Conservation (phyloP, 23 red algal genomes). For the Cyanidiococcus yangmingshanensis region DNA sequence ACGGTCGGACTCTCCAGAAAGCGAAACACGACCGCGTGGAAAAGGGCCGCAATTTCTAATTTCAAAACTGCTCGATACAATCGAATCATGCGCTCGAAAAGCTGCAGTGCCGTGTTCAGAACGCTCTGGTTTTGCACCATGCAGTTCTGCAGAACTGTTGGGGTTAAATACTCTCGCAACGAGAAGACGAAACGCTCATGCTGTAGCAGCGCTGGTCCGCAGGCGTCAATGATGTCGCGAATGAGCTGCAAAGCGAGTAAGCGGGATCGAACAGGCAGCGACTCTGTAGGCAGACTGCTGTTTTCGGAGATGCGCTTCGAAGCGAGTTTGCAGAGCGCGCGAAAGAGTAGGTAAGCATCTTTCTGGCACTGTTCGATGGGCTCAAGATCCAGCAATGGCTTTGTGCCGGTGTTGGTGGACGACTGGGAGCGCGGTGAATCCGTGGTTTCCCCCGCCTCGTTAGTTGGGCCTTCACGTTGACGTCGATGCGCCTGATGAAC, state of each 20-base stretch:
- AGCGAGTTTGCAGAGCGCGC: conserved; percentile 88
- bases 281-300: conserved; percentile 25
- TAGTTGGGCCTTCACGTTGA: background rate
- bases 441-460: background rate
- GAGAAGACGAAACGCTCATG: conserved; percentile 67
- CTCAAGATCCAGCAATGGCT: background rate
- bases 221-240: conserved; percentile 32
- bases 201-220: conserved; percentile 49
- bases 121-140: conserved; percentile 43
- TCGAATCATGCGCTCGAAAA: conserved; percentile 70
- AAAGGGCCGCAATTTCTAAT: conserved; percentile 64
- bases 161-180: conserved; percentile 62
- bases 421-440: background rate
- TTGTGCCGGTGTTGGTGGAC: background rate
- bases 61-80: conserved; percentile 67
- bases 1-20: conserved; percentile 73
- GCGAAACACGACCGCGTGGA: conserved; percentile 87
- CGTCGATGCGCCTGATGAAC: background rate
- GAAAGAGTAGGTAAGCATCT: conserved; percentile 91
- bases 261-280: conserved; percentile 58
- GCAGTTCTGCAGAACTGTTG: conserved; percentile 65
- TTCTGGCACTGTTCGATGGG: conserved; percentile 40
- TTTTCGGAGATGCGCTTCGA: conserved; percentile 43
- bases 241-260: conserved; percentile 73
- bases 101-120: conserved; percentile 66